These are phyloP conservation scores for Metschnikowia henanensis DNA, from an alignment of 805 yeast genomes.

Conservation along the genomic window DNA sequence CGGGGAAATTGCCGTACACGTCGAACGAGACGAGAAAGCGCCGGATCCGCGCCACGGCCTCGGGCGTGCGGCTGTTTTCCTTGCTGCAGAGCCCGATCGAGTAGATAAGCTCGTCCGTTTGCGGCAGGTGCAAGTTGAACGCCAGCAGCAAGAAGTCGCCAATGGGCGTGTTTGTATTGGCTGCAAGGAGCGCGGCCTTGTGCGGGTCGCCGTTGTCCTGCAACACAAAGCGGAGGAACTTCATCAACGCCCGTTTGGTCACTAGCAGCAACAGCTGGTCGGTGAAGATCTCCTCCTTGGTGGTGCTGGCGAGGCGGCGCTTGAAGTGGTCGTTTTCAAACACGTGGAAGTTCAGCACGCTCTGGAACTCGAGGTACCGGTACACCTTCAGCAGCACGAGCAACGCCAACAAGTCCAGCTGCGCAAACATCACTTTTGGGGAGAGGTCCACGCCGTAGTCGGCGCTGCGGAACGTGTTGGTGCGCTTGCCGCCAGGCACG, in stretches of 20 bases:
- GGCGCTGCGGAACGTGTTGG: slow-evolving; percentile 52
- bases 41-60: slow-evolving; percentile 78
- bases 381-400: slow-evolving; percentile 84
- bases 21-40: slow-evolving; percentile 84
- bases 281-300: slow-evolving; percentile 92
- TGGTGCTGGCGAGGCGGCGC: slow-evolving; percentile 64
- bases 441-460: slow-evolving; percentile 87
- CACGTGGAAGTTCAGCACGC: slow-evolving; percentile 87
- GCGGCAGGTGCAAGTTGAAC: slow-evolving; percentile 72
- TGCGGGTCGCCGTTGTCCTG: slow-evolving; percentile 57
- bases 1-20: slow-evolving; percentile 94
- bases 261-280: slow-evolving; percentile 74
- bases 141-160: slow-evolving; percentile 56
- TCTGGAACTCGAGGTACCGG: slow-evolving; percentile 89
- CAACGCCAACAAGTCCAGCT: slow-evolving; percentile 79
- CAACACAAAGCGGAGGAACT: slow-evolving; percentile 83
- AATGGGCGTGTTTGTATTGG: slow-evolving; percentile 57
- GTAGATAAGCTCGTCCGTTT: slow-evolving; percentile 78
- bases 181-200: slow-evolving; percentile 55
- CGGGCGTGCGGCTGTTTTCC: slow-evolving; percentile 60
- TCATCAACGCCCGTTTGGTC: slow-evolving; percentile 86
- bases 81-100: slow-evolving; percentile 80
- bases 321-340: slow-evolving; percentile 90
- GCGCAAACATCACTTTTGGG: slow-evolving; percentile 87
- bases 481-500: slow-evolving; percentile 61